phyloP scores from a whole-genome alignment of 1,139 yeast species.

The Magnusiomyces fungicola region DNA sequence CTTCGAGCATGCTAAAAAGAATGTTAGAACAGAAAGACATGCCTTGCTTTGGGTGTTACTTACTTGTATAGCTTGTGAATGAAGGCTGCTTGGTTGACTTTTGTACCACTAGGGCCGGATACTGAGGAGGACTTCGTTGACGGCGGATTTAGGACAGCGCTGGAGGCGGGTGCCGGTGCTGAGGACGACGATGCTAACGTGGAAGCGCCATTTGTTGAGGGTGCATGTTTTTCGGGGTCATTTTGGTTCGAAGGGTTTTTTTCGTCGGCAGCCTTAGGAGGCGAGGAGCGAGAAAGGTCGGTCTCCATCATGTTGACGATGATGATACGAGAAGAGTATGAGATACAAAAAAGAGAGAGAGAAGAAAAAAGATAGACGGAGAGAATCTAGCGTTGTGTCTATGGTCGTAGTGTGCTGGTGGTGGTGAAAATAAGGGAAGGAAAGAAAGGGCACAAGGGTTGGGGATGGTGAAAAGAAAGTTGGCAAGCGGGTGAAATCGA shows the following conservation, averaged over 20 bases:
- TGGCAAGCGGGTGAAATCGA: too few relatives aligned
- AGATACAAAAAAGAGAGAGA: neutral
- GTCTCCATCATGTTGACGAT: neutral
- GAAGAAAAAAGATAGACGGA: neutral
- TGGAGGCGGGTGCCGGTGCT: too few relatives aligned
- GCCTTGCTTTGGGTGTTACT: too few relatives aligned
- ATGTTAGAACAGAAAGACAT: slow-evolving; percentile 11
- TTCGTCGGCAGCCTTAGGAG: too few relatives aligned
- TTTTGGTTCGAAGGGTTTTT: too few relatives aligned
- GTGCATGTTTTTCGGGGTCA: too few relatives aligned
- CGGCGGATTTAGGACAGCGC: too few relatives aligned
- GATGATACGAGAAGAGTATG: neutral
- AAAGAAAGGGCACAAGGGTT: neutral
- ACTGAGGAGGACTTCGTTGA: slow-evolving; percentile 21
- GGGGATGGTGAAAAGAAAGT: too few relatives aligned
- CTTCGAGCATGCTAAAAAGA: slow-evolving; percentile 44
- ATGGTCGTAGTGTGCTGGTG: too few relatives aligned
- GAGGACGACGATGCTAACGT: too few relatives aligned
- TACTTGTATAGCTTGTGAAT: slow-evolving; percentile 48
- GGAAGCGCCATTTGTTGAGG: too few relatives aligned
- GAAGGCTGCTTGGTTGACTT: slow-evolving; percentile 44
- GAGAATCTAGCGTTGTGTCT: too few relatives aligned
- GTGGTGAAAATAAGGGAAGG: neutral
- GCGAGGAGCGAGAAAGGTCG: neutral
- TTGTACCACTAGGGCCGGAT: slow-evolving; percentile 30